Percentiles rank a stretch among this genome's conserved stretches.
Evolutionary conservation across 768 basidiomycete genomes (phyloP).

Genomic region (Tremella mesenterica): DNA sequence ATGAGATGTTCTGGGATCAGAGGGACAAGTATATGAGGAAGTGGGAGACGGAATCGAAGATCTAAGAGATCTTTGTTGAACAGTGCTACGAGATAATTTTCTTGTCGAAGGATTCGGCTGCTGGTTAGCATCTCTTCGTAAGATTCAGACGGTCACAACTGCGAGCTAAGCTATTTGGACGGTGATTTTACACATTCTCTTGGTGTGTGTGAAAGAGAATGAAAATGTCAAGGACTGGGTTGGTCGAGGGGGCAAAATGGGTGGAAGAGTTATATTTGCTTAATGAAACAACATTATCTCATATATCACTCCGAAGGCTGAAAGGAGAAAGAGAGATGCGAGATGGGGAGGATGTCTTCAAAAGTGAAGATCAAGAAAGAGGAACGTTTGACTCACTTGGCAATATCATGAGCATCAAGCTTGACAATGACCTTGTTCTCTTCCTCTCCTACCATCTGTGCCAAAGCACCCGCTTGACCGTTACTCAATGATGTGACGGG

Average conservation of each 20-base stretch:
- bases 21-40: conserved; percentile 15
- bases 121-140: conserved; percentile 5
- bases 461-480: conserved; percentile 49
- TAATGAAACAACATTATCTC: too few relatives aligned
- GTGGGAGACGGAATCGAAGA: conserved; percentile 70
- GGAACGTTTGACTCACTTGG: conserved; percentile 51
- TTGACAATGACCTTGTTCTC: conserved; percentile 53
- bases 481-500: conserved; percentile 65
- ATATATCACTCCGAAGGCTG: too few relatives aligned
- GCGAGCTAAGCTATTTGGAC: too few relatives aligned
- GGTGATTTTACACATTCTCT: too few relatives aligned
- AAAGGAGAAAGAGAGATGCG: too few relatives aligned
- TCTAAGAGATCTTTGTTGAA: conserved; percentile 96
- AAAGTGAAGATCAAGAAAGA: not conserved
- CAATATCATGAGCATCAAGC: conserved; percentile 94
- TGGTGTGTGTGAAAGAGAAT: too few relatives aligned
- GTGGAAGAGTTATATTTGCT: too few relatives aligned
- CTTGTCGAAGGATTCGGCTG: conserved; percentile 84
- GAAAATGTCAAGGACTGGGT: too few relatives aligned
- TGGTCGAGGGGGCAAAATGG: too few relatives aligned
- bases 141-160: too few relatives aligned
- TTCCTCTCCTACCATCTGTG: conserved; percentile 41
- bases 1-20: conserved; percentile 23
- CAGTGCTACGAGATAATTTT: conserved; percentile 94
- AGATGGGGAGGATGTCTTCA: too few relatives aligned